Conservation (phyloP, 768 basidiomycete genomes). For the Tylopilus felleus region DNA sequence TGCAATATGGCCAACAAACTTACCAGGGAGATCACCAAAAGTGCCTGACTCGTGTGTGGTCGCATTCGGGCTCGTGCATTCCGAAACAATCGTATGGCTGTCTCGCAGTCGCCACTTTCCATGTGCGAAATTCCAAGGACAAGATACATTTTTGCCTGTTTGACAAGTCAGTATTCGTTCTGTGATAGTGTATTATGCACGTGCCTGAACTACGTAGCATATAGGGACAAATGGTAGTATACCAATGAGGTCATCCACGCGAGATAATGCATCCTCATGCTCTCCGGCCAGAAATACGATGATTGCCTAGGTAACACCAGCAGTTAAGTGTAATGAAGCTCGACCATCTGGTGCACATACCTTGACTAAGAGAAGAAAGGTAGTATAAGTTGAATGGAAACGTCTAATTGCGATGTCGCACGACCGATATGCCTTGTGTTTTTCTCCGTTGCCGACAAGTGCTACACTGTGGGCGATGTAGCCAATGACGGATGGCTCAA, state of each 20-base stretch:
- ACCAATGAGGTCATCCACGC: not conserved
- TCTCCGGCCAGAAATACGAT: not conserved
- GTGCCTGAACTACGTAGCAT: not conserved
- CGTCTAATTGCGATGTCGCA: not conserved
- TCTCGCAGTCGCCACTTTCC: not conserved
- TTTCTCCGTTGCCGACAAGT: not conserved
- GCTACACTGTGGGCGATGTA: not conserved
- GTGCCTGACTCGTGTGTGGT: not conserved
- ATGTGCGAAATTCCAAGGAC: not conserved
- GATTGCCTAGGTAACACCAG: not conserved
- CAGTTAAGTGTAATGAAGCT: not conserved
- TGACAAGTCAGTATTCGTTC: not conserved
- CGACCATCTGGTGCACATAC: not conserved
- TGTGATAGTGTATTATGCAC: not conserved
- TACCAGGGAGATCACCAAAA: not conserved
- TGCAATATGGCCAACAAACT: not conserved
- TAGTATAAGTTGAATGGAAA: not conserved
- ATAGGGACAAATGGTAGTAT: not conserved
- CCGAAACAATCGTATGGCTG: not conserved
- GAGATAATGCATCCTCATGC: not conserved
- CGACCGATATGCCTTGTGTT: not conserved
- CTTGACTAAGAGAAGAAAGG: not conserved
- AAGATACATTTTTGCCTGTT: not conserved
- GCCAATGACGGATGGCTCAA: not conserved
- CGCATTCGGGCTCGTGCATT: not conserved